These are phyloP conservation scores for Mucor saturninus DNA, from an alignment of 371 early-diverging fungal genomes.

Conservation along the genomic window DNA sequence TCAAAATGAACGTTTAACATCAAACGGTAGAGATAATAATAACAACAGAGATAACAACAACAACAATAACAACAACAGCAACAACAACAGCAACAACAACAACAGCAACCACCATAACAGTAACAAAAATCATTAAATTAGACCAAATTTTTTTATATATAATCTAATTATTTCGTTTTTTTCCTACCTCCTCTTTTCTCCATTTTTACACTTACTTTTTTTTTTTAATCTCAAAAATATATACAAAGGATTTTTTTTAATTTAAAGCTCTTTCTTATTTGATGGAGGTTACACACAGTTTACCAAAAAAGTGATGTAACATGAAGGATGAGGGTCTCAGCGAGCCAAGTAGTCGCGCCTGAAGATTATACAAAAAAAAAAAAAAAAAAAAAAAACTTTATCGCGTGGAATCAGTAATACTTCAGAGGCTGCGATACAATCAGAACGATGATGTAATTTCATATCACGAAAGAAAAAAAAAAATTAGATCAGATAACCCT, in stretches of 20 bases:
- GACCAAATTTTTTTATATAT: slow-evolving; percentile 15
- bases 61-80: slow-evolving; percentile 12
- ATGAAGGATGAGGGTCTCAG: too few relatives aligned
- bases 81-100: slow-evolving; percentile 2
- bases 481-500: too few relatives aligned
- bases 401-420: too few relatives aligned
- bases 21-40: slow-evolving; percentile 16
- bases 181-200: slow-evolving; percentile 1
- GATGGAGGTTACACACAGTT: too few relatives aligned
- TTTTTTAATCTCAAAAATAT: slow-evolving; percentile 13
- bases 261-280: neutral
- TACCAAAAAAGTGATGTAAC: too few relatives aligned
- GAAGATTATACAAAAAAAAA: too few relatives aligned
- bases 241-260: slow-evolving; percentile 8
- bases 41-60: slow-evolving; percentile 10
- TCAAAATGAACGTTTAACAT: slow-evolving; percentile 81
- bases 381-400: too few relatives aligned
- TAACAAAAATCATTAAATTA: slow-evolving; percentile 17
- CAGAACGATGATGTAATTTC: too few relatives aligned
- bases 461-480: too few relatives aligned
- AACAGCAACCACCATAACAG: slow-evolving; percentile 12
- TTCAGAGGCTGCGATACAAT: too few relatives aligned
- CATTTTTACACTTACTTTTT: neutral
- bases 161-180: slow-evolving; percentile 10
- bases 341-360: too few relatives aligned